phyloP scores from a whole-genome alignment of 2,329 filamentous ascomycete genomes.

The Colletotrichum australisinense region DNA sequence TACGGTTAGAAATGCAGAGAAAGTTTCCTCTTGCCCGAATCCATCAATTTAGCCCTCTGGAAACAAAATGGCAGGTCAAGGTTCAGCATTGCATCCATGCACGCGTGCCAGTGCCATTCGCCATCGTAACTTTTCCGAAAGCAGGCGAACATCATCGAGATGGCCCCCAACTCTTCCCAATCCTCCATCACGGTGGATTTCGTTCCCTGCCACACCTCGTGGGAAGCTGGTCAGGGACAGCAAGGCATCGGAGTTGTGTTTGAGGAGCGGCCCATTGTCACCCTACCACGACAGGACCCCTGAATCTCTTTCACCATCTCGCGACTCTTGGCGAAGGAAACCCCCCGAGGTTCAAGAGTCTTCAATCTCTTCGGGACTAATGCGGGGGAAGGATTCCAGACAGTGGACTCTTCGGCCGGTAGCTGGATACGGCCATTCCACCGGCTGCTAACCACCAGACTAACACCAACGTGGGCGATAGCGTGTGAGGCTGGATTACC shows the following conservation, averaged over 20 bases:
- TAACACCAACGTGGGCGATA: constrained; percentile 7
- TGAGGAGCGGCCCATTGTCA: constrained; percentile 15
- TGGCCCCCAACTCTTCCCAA: constrained; percentile 14
- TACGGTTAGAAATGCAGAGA: background rate
- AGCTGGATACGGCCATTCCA: constrained; percentile 9
- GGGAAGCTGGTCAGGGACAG: constrained; percentile 22
- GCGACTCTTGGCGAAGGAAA: background rate
- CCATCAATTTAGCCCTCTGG: background rate
- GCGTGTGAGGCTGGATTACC: constrained; percentile 20
- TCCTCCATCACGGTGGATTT: background rate
- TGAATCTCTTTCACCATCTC: background rate
- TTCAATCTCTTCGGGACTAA: constrained; percentile 10
- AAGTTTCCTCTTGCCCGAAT: background rate
- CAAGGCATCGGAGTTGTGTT: constrained; percentile 8
- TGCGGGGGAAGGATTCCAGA: constrained; percentile 22
- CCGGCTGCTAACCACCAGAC: constrained; percentile 15
- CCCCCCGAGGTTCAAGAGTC: constrained; percentile 11
- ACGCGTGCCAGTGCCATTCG: background rate
- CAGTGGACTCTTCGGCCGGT: constrained; percentile 8
- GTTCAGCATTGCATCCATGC: constrained; percentile 8
- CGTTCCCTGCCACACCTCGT: constrained; percentile 25
- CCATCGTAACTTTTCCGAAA: background rate
- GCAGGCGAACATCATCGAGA: background rate
- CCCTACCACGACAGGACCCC: constrained; percentile 11
- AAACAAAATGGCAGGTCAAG: constrained; percentile 6